A percentile compares a stretch with the other conserved stretches of the same genome.
Conservation (phyloP, 2,329 filamentous ascomycete genomes). For the Xylariaceae sp. region DNA sequence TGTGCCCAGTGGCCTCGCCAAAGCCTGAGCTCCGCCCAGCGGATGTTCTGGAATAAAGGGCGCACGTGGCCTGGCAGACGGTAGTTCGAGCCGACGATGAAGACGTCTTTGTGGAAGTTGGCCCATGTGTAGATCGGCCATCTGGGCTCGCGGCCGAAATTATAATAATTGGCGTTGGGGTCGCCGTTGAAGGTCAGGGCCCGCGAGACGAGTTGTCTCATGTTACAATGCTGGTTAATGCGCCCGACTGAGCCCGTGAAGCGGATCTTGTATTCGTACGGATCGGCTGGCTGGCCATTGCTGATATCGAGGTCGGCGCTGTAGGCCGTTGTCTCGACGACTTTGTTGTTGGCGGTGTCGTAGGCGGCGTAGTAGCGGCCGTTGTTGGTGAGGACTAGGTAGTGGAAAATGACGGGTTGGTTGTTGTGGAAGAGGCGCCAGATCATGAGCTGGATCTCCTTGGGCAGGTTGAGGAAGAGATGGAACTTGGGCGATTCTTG, state of each 20-base stretch:
- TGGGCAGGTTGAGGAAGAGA: not conserved
- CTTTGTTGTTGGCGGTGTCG: not conserved
- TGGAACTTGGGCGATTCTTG: not conserved
- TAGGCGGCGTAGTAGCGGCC: not conserved
- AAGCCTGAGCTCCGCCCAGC: not conserved
- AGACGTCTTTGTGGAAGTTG: conserved; percentile 1
- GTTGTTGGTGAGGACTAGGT: not conserved
- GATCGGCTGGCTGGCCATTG: not conserved
- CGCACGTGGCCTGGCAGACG: not conserved
- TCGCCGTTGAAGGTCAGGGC: too few relatives aligned
- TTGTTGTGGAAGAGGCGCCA: not conserved
- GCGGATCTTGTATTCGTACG: not conserved
- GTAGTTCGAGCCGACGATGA: not conserved
- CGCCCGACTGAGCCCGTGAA: not conserved
- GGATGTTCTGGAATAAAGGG: not conserved
- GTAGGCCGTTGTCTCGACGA: not conserved
- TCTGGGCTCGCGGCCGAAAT: not conserved
- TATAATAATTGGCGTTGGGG: too few relatives aligned
- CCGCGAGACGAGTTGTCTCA: too few relatives aligned
- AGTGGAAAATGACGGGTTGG: not conserved
- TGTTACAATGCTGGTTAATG: too few relatives aligned
- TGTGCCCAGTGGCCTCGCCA: not conserved
- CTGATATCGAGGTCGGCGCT: too few relatives aligned
- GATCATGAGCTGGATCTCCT: not conserved
- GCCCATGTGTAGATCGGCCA: not conserved